Base-by-base conservation (phyloP, 352 stramenopile genomes). In the Phytophthora boehmeriae region DNA sequence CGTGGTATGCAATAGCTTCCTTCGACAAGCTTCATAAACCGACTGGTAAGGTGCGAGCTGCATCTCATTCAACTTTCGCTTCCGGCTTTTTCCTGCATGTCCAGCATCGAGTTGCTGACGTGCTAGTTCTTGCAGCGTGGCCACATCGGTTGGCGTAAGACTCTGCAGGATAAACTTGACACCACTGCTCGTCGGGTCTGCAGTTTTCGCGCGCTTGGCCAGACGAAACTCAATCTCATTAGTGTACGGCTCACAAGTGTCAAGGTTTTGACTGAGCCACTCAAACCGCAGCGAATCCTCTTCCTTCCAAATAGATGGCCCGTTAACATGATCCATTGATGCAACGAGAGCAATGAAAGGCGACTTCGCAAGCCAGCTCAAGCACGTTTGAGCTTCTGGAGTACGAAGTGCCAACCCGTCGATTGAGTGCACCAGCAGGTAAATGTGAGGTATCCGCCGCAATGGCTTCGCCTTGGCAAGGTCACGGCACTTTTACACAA, bases 161-260 rank as follows among this genome's bases (percentile, higher is more conserved):
- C 76, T 86, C 56, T 86, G 74, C 13, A 89, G 54, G 54, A 89
- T 89, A 54, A 80, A 89, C 35, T 83, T 77, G 51, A 89, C 73
- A 19, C 79, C 79, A 25, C 44, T 79, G 23, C 58, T 73, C 5
- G 73, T 80, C 19, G 59, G 58, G 50, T 78, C 63, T 4, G 45
- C 58, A n/a, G 46, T 63, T 43, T 68, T 80, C 16, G 64, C 30
- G 11, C 55, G 59, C 25, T 68, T 78, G 0, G 58, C 49, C 23
- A 79, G 36, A 11, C 61, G 67, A 28, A 81, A 42, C 27, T 79
- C 71, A 39, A 85, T 64, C 59, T 89, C 79, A 17, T 66, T 48
- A 8, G 72, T 75, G 48, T 89, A 89, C 23, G 79, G 74, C 34
- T 60, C 49, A 10, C 48, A 76, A 8, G 74, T 83, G 50, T 83